Evolutionary conservation across 352 stramenopile species (phyloP), one percentile per base, ranked within the genome.

Genomic region (Phytophthora cactorum): DNA sequence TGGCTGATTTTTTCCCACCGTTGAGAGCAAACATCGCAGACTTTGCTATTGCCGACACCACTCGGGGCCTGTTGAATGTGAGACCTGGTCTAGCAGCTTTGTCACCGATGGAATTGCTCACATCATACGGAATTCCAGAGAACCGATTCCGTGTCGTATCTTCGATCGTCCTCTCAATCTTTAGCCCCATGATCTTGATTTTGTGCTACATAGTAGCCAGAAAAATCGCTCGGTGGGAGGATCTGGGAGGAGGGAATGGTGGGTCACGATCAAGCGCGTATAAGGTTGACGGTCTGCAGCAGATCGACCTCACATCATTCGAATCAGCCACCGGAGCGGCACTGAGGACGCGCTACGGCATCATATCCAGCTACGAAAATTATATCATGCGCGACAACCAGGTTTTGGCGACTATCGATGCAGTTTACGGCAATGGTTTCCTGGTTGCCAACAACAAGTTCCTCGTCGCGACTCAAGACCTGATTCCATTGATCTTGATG

Each of bases 391-490:
- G 54, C 3, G 60, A 78, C 10, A 72, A 73, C 27, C 61, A 75
- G 38, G 57, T 77, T 27, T 62, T 75, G 22, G 74, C 77, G 1
- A 73, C 70, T 2, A 70, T 77, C 5, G 74, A 81, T 22, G 77
- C 74, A 4, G 71, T 85, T 44, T 82, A 81, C 51, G 63, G 63
- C n/a, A 82, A 63, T 36, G 75, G 77, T 0, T 88, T 77, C 43
- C 52, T 88, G 4, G 59, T 85, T 28, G 60, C 50, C n/a, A 81
- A 82, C 47, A 63, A 65, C 32, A 80, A 72, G 28, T 84, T 72
- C 39, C 36, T 85, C 0, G 55, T 85, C 32, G 68, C 64, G 4
- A 79, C 60, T 1, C 62, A 73, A 63, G 77, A 85, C 27, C 55
- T 82, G 15, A 51, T 75, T 5, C 41, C 71, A 2, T 55, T 82